Percentiles rank a stretch among this genome's conserved stretches.
Conservation (phyloP, 1,284 basidiomycete species). For the Dichomitus squalens region DNA sequence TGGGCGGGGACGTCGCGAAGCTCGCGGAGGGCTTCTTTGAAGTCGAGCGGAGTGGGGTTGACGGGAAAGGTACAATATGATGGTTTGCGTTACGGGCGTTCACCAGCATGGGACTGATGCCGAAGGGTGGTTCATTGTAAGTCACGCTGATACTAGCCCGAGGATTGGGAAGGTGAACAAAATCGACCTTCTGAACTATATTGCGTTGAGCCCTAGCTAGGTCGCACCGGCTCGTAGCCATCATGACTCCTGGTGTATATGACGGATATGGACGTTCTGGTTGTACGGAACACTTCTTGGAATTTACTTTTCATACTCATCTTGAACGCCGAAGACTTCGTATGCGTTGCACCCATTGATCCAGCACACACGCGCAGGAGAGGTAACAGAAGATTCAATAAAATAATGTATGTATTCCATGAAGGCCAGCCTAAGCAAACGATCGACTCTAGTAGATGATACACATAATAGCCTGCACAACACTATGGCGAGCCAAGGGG, state of each 20-base stretch:
- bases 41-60: conserved; percentile 20
- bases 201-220: too few species aligned
- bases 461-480: conserved; percentile 31
- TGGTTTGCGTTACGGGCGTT: not conserved
- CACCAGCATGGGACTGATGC: too few species aligned
- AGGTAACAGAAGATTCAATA: conserved; percentile 20
- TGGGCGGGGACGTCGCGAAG: conserved; percentile 22
- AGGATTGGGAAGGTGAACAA: too few species aligned
- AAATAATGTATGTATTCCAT: conserved; percentile 32
- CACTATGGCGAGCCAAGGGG: conserved; percentile 13
- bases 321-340: too few species aligned
- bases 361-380: not conserved
- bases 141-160: too few species aligned
- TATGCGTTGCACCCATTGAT: not conserved
- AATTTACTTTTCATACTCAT: too few species aligned
- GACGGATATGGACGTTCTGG: too few species aligned
- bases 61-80: not conserved
- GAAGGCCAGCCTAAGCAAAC: conserved; percentile 30
- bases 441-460: conserved; percentile 31
- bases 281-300: too few species aligned
- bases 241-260: too few species aligned
- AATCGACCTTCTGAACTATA: too few species aligned
- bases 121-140: too few species aligned
- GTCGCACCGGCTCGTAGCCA: too few species aligned
- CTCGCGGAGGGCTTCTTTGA: conserved; percentile 26